phyloP scores from a whole-genome alignment of 2,329 filamentous ascomycete species.

The Elsinoe ampelina region DNA sequence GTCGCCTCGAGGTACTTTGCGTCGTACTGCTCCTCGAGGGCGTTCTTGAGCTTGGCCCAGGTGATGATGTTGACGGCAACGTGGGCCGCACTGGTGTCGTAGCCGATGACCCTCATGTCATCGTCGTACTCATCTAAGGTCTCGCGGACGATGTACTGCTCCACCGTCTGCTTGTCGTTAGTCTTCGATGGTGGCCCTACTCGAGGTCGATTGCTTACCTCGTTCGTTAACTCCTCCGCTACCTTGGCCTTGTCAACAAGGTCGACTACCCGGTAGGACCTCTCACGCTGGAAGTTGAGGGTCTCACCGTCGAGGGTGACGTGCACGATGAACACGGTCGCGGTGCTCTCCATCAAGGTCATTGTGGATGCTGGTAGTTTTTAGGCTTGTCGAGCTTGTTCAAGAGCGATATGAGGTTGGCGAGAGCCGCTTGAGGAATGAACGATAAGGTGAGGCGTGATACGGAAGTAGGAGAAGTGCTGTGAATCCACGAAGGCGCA shows the following conservation, averaged over 20 bases:
- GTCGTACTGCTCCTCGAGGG: neutral
- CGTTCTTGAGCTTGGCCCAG: neutral
- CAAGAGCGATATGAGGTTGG: too few species aligned
- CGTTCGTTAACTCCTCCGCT: neutral
- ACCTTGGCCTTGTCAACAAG: neutral
- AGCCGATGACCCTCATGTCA: neutral
- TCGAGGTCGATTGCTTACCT: neutral
- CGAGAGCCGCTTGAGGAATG: too few species aligned
- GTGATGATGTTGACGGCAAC: neutral
- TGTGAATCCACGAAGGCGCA: too few species aligned
- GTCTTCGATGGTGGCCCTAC: neutral
- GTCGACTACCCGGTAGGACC: neutral
- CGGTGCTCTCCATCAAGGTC: neutral
- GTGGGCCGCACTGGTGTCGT: neutral
- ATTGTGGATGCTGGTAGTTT: too few species aligned
- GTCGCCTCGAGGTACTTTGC: neutral
- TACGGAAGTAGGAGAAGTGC: too few species aligned
- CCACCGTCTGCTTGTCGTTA: neutral
- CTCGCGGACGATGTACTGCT: neutral
- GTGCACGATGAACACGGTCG: neutral
- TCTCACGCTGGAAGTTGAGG: neutral
- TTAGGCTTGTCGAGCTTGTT: too few species aligned
- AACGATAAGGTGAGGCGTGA: too few species aligned
- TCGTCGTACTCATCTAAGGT: neutral
- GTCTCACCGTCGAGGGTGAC: neutral